A percentile compares a stretch with the other conserved stretches of the same genome.
These are phyloP conservation scores for Lycium ferocissimum DNA, from an alignment of 257 asterid species.

Conservation along the genomic window DNA sequence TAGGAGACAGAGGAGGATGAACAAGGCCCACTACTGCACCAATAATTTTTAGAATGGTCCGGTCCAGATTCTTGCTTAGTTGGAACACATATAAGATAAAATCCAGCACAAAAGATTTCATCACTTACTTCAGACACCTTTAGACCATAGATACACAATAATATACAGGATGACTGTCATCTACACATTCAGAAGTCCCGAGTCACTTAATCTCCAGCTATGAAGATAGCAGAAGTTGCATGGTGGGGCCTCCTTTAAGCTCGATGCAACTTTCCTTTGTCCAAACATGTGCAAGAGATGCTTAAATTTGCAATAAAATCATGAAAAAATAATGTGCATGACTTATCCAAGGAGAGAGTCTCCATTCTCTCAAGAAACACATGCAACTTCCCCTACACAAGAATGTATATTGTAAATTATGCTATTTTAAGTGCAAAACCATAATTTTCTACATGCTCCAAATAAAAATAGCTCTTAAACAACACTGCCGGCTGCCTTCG, in stretches of 20 bases:
- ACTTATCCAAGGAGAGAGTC: neutral
- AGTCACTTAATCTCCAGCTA: conserved; percentile 1
- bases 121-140: neutral
- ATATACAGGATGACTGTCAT: neutral
- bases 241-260: conserved; percentile 11
- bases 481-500: neutral
- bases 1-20: conserved; percentile 18
- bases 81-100: conserved; percentile 30
- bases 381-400: conserved; percentile 1
- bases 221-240: neutral
- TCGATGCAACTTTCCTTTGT: neutral
- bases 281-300: neutral
- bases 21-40: conserved; percentile 2
- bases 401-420: neutral
- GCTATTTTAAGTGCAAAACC: neutral
- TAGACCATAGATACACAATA: conserved; percentile 1
- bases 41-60: conserved; percentile 17
- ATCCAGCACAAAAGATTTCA: conserved; percentile 14
- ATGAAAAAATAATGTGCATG: neutral
- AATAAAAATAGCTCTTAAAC: neutral
- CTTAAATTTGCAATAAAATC: neutral
- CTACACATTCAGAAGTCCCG: neutral
- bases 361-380: neutral
- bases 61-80: neutral
- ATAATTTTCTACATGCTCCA: neutral